Evolutionary conservation across 805 yeast genomes (phyloP).

Genomic region (Lipomyces yamanashiensis): DNA sequence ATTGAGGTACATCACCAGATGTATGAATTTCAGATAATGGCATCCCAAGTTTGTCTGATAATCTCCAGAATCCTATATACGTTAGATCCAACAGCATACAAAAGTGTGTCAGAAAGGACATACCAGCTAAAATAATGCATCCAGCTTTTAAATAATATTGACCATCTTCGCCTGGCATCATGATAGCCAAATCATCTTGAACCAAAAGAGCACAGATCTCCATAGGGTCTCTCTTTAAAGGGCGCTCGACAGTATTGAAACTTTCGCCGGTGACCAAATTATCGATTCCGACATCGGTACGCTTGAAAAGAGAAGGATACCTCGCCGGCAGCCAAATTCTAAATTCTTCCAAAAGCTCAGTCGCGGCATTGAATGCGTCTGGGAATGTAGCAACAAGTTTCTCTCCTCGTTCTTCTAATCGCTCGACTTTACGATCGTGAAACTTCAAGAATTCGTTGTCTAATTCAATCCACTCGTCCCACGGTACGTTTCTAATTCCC

Average conservation of each 20-base stretch:
- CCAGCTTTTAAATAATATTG: conserved; percentile 63
- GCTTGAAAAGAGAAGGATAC: conserved; percentile 58
- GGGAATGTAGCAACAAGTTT: conserved; percentile 48
- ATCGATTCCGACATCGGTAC: conserved; percentile 54
- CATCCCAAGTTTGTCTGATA: conserved; percentile 61
- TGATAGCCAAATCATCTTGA: conserved; percentile 71
- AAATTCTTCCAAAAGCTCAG: conserved; percentile 60
- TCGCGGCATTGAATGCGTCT: conserved; percentile 50
- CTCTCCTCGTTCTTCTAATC: conserved; percentile 54
- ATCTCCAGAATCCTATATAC: conserved; percentile 58
- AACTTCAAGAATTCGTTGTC: conserved; percentile 67
- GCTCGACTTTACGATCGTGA: conserved; percentile 57
- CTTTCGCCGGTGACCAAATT: conserved; percentile 60
- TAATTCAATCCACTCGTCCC: conserved; percentile 67
- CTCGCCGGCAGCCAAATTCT: conserved; percentile 58
- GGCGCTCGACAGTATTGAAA: conserved; percentile 46
- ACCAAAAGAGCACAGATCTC: conserved; percentile 59
- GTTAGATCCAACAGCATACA: neutral
- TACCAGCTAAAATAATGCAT: conserved; percentile 62
- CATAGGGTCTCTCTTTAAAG: conserved; percentile 59
- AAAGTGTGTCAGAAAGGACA: conserved; percentile 36
- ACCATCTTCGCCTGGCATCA: conserved; percentile 65
- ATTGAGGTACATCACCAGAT: conserved; percentile 71
- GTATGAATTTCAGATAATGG: conserved; percentile 65
- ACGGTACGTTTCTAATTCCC: conserved; percentile 70